Evolutionary conservation across 2,329 filamentous ascomycete species (phyloP).

Genomic region (Fusarium sp.): DNA sequence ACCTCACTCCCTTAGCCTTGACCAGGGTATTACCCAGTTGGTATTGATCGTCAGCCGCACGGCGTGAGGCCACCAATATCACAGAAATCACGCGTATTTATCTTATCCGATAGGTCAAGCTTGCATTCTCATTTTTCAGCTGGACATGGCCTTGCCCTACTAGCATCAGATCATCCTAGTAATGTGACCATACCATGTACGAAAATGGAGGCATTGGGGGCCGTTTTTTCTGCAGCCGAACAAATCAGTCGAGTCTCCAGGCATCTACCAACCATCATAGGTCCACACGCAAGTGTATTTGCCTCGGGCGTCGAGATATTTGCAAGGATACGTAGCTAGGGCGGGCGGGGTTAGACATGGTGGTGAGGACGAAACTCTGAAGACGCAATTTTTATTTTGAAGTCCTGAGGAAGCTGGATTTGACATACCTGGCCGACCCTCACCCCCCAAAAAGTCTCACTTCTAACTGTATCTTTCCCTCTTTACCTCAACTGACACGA

Average conservation of each 20-base stretch:
- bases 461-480: not conserved
- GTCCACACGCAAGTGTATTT: not conserved
- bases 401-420: not conserved
- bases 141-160: not conserved
- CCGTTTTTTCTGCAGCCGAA: not conserved
- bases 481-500: not conserved
- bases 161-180: not conserved
- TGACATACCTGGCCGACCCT: not conserved
- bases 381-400: not conserved
- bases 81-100: not conserved
- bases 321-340: not conserved
- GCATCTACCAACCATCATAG: not conserved
- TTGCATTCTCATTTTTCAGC: not conserved
- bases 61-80: not conserved
- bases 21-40: not conserved
- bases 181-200: not conserved
- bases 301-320: not conserved
- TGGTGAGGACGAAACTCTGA: not conserved
- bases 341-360: not conserved
- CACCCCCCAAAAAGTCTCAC: not conserved
- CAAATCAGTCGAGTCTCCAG: not conserved
- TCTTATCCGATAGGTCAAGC: not conserved
- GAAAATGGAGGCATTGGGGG: not conserved
- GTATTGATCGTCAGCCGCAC: not conserved
- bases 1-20: not conserved